A percentile compares a stretch with the other conserved stretches of the same genome.
Conservation (phyloP, 1,139 yeast genomes). For the Geotrichum bryndzae region DNA sequence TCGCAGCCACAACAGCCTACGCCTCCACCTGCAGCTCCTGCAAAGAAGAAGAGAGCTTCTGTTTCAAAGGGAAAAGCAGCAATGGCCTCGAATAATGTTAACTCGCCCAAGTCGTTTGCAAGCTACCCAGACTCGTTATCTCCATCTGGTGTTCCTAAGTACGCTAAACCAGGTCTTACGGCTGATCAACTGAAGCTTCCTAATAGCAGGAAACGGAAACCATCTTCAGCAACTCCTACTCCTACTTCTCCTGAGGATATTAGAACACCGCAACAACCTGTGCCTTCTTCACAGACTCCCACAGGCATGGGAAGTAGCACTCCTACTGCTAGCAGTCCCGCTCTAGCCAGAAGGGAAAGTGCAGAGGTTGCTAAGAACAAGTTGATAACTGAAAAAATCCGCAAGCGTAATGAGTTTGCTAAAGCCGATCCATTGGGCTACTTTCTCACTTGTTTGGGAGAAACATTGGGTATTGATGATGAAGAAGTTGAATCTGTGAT, state of each 20-base stretch:
- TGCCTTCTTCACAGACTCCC: conserved; percentile 19
- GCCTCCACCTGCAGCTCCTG: conserved; percentile 10
- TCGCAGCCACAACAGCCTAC: conserved; percentile 9
- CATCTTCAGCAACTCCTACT: conserved; percentile 13
- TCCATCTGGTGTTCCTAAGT: conserved; percentile 20
- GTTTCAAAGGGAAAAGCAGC: conserved; percentile 26
- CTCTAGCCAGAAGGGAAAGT: conserved; percentile 22
- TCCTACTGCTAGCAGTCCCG: not conserved
- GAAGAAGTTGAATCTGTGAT: conserved; percentile 11
- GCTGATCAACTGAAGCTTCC: conserved; percentile 32
- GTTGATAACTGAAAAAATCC: conserved; percentile 20
- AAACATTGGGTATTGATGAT: conserved; percentile 27
- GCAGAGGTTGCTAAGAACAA: conserved; percentile 24
- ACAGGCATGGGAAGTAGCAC: conserved; percentile 3
- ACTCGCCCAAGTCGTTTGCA: not conserved
- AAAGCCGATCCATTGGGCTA: conserved; percentile 28
- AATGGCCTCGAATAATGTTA: not conserved
- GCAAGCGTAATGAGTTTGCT: conserved; percentile 27
- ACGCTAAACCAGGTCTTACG: conserved; percentile 27
- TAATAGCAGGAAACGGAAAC: conserved; percentile 26
- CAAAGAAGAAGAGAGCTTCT: conserved; percentile 15
- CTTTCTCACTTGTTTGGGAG: conserved; percentile 30
- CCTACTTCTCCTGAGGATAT: not conserved
- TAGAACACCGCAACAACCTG: not conserved
- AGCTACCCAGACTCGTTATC: not conserved